A percentile compares a stretch with the other conserved stretches of the same genome.
These are phyloP conservation scores for Brassica carinata DNA, from an alignment of 345 rosid genomes.

Conservation along the genomic window DNA sequence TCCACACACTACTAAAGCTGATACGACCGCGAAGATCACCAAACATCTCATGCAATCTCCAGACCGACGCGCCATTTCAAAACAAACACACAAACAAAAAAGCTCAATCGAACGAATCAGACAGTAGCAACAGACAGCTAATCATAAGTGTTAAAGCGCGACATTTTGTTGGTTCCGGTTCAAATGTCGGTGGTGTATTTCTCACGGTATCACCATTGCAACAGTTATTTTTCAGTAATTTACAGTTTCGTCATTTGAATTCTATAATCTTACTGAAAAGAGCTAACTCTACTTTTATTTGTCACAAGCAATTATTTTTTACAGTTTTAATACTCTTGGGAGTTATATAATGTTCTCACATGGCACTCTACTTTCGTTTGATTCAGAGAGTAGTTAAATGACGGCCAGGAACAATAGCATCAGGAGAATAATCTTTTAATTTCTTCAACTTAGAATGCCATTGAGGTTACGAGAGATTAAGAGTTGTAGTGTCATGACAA, in stretches of 20 bases:
- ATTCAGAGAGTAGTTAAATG: neutral
- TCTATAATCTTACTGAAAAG: neutral
- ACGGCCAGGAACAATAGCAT: too few species aligned
- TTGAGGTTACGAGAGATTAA: neutral
- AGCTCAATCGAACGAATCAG: neutral
- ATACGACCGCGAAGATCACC: conserved; percentile 82
- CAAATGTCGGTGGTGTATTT: conserved; percentile 33
- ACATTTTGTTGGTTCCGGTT: neutral
- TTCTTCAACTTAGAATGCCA: too few species aligned
- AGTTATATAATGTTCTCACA: neutral
- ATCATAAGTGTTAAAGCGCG: conserved; percentile 6
- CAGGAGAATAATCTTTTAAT: too few species aligned
- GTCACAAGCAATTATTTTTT: neutral
- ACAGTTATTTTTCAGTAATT: neutral
- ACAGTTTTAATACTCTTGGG: neutral
- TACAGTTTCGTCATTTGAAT: neutral
- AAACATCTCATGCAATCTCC: conserved; percentile 88
- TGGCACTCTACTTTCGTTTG: neutral
- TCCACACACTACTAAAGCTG: conserved; percentile 88
- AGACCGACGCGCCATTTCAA: conserved; percentile 66
- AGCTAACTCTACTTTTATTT: neutral
- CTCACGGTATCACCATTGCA: neutral
- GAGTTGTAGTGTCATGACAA: too few species aligned
- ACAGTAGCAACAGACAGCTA: conserved; percentile 18
- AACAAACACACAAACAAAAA: neutral